These are phyloP conservation scores for Hypoxylon sp. DNA, from an alignment of 2,329 filamentous ascomycete species.

Conservation along the genomic window DNA sequence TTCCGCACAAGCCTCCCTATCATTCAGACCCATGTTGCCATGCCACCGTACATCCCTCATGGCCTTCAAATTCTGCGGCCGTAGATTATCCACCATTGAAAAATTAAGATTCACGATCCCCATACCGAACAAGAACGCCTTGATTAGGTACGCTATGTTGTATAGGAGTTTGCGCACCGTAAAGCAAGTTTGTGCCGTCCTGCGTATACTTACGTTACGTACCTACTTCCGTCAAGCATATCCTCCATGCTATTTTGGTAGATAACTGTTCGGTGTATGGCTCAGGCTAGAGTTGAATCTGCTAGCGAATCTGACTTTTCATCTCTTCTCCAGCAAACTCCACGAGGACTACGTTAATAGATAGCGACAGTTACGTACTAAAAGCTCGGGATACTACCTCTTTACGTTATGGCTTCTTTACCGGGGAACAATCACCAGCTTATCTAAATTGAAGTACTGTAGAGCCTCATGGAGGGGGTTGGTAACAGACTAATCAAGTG, in stretches of 20 bases:
- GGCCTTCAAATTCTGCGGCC: constrained; percentile 32
- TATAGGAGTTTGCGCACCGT: constrained; percentile 25
- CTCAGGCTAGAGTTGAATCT: constrained; percentile 14
- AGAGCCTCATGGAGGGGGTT: constrained; percentile 42
- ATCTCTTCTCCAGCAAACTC: constrained; percentile 19
- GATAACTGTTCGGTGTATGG: constrained; percentile 18
- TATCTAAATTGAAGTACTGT: constrained; percentile 25
- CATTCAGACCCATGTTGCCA: constrained; percentile 44
- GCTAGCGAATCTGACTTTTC: constrained; percentile 16
- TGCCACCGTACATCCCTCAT: constrained; percentile 26
- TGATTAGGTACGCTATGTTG: constrained; percentile 2
- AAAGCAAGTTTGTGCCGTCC: constrained; percentile 7
- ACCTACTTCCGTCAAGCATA: background rate
- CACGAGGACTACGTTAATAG: constrained; percentile 28
- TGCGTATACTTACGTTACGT: background rate
- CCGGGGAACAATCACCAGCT: constrained; percentile 27
- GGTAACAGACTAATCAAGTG: constrained; percentile 20
- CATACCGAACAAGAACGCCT: constrained; percentile 23
- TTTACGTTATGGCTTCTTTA: constrained; percentile 40
- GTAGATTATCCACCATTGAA: constrained; percentile 48
- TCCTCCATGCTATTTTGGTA: background rate
- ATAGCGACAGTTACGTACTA: constrained; percentile 35
- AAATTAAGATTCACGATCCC: constrained; percentile 36
- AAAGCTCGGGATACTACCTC: constrained; percentile 42
- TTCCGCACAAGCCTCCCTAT: constrained; percentile 47